Evolutionary conservation across 495 filamentous ascomycete genomes (phyloP).

Genomic region (Lophiotrema nucula): DNA sequence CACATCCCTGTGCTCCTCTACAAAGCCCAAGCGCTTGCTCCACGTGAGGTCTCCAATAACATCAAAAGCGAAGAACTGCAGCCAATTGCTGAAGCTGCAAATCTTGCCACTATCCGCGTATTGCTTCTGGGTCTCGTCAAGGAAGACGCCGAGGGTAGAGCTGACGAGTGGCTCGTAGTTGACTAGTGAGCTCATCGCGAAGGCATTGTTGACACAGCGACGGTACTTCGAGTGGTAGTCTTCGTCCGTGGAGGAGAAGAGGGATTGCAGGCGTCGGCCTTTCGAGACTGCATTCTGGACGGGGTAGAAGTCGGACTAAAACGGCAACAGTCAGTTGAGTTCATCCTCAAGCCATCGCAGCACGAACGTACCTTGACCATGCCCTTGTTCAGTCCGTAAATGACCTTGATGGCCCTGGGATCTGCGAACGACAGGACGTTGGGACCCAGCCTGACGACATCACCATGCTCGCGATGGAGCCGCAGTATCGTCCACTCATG

Average conservation of each 20-base stretch:
- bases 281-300: slow-evolving; percentile 65
- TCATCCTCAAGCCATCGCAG: not conserved
- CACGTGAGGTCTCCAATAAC: slow-evolving; percentile 57
- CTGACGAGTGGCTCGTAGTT: slow-evolving; percentile 75
- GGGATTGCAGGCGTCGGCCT: slow-evolving; percentile 62
- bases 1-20: slow-evolving; percentile 44
- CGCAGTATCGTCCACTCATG: slow-evolving; percentile 64
- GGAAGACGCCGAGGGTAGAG: slow-evolving; percentile 61
- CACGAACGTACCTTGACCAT: slow-evolving; percentile 61
- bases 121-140: slow-evolving; percentile 59
- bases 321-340: slow-evolving; percentile 4
- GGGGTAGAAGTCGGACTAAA: slow-evolving; percentile 67
- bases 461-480: slow-evolving; percentile 69
- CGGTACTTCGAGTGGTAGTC: slow-evolving; percentile 70
- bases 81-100: slow-evolving; percentile 70
- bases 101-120: slow-evolving; percentile 52
- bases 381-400: slow-evolving; percentile 82
- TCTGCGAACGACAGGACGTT: slow-evolving; percentile 66
- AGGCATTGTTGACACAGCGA: slow-evolving; percentile 67
- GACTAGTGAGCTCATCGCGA: slow-evolving; percentile 69
- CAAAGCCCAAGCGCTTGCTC: slow-evolving; percentile 43
- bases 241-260: slow-evolving; percentile 78
- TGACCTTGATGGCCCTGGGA: slow-evolving; percentile 65
- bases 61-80: slow-evolving; percentile 79
- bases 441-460: slow-evolving; percentile 69